Percentiles rank a stretch among this genome's conserved stretches.
These are phyloP conservation scores for Podospora sp. DNA, from an alignment of 495 filamentous ascomycete genomes.

Conservation along the genomic window DNA sequence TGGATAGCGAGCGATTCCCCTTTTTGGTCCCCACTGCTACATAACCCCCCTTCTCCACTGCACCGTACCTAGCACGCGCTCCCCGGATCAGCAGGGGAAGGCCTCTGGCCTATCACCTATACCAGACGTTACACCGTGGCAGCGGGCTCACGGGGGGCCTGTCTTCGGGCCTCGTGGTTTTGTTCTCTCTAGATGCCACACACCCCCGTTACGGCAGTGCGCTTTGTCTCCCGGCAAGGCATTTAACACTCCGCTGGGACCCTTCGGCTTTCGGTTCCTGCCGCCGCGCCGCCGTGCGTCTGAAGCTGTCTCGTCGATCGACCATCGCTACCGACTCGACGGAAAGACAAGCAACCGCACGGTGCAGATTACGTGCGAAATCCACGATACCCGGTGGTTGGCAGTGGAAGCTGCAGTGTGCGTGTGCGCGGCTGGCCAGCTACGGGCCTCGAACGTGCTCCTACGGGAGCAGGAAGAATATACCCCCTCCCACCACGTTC, in stretches of 20 bases:
- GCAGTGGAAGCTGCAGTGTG: background rate
- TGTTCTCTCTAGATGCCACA: background rate
- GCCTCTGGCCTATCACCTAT: background rate
- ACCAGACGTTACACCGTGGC: no score
- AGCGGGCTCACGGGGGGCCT: background rate
- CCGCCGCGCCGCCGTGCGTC: background rate
- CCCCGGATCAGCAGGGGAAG: background rate
- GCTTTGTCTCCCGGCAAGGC: background rate
- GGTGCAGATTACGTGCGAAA: conserved; percentile 8
- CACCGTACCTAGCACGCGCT: background rate
- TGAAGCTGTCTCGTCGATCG: background rate
- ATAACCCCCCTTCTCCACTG: background rate
- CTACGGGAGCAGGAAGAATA: background rate
- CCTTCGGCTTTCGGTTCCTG: background rate
- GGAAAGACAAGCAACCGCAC: background rate
- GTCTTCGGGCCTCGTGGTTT: background rate
- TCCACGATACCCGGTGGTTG: background rate
- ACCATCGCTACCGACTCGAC: background rate
- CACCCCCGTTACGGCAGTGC: background rate
- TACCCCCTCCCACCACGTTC: background rate
- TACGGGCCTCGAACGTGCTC: background rate
- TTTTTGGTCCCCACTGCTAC: background rate
- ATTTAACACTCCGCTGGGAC: background rate
- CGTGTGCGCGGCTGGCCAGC: background rate
- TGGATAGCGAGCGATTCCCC: background rate